phyloP scores from a whole-genome alignment of 208 protist genomes.

The Trypanosomatidae sp. region DNA sequence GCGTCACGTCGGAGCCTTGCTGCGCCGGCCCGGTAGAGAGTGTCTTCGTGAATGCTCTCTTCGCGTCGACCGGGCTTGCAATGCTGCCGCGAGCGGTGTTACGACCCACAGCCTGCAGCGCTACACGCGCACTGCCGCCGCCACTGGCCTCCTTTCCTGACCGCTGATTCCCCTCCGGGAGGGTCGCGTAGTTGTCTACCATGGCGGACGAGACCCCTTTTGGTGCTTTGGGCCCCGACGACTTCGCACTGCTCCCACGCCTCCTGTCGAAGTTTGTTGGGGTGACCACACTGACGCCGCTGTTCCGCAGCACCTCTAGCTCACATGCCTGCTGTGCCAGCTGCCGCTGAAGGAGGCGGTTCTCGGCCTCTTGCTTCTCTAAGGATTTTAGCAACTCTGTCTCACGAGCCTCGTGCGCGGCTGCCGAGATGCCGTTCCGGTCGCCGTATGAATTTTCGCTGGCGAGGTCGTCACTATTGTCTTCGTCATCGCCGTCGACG shows the following conservation, averaged over 20 bases:
- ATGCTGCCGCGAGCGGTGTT: background rate
- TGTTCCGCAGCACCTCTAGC: constrained; percentile 34
- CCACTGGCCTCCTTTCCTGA: background rate
- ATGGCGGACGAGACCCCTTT: background rate
- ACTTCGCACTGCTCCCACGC: background rate
- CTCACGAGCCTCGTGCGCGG: constrained; percentile 30
- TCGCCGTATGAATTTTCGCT: constrained; percentile 30
- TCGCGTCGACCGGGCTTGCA: background rate
- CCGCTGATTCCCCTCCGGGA: background rate
- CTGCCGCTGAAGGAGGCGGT: constrained; percentile 42
- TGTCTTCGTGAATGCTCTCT: background rate
- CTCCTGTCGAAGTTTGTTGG: background rate
- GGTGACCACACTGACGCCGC: background rate
- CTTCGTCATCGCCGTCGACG: constrained; percentile 39
- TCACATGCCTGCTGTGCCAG: constrained; percentile 54
- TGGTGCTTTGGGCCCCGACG: background rate
- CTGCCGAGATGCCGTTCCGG: constrained; percentile 21
- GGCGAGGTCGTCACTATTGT: constrained; percentile 33
- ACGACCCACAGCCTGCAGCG: background rate
- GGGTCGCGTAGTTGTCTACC: constrained; percentile 5
- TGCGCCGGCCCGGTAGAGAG: background rate
- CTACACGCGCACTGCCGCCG: background rate
- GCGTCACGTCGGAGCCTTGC: background rate
- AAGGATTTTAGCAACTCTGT: constrained; percentile 51
- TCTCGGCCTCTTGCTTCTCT: constrained; percentile 56